Percentiles rank a stretch among this genome's conserved stretches.
Evolutionary conservation across 306 rosid genomes (phyloP).

Genomic region (Casuarina glauca): DNA sequence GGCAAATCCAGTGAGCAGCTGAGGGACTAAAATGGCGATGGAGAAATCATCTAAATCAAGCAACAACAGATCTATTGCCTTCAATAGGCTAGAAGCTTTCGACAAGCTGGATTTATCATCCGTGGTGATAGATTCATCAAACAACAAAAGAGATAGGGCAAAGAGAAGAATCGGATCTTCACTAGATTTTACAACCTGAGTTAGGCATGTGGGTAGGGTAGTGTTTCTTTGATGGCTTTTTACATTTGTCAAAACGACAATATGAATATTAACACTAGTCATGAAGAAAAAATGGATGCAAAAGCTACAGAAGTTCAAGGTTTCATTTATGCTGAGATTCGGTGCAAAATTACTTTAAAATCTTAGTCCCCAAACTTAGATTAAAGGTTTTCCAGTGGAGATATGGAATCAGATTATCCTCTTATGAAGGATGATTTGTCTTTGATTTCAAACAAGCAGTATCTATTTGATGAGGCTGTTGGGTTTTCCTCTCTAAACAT

Average conservation of each 20-base stretch:
- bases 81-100: no score
- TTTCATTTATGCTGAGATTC: conserved; percentile 17
- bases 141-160: no score
- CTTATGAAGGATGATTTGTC: conserved; percentile 44
- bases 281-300: conserved; percentile 35
- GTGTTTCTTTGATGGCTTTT: conserved; percentile 27
- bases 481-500: conserved; percentile 41
- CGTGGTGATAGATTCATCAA: no score
- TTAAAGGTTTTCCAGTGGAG: conserved; percentile 36
- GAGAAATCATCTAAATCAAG: no score
- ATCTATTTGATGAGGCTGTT: conserved; percentile 31
- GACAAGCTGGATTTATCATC: no score
- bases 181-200: no score
- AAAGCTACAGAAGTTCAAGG: conserved; percentile 37
- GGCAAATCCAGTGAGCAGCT: no score
- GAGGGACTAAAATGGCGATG: no score
- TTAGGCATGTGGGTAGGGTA: neutral
- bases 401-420: conserved; percentile 42
- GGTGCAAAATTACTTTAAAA: conserved; percentile 17
- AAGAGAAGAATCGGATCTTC: no score
- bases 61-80: no score
- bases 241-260: conserved; percentile 37
- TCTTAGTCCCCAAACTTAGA: conserved; percentile 31
- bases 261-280: conserved; percentile 32
- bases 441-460: conserved; percentile 30